Evolutionary conservation across 2,329 filamentous ascomycete genomes (phyloP).

Genomic region (Cladophialophora exuberans): DNA sequence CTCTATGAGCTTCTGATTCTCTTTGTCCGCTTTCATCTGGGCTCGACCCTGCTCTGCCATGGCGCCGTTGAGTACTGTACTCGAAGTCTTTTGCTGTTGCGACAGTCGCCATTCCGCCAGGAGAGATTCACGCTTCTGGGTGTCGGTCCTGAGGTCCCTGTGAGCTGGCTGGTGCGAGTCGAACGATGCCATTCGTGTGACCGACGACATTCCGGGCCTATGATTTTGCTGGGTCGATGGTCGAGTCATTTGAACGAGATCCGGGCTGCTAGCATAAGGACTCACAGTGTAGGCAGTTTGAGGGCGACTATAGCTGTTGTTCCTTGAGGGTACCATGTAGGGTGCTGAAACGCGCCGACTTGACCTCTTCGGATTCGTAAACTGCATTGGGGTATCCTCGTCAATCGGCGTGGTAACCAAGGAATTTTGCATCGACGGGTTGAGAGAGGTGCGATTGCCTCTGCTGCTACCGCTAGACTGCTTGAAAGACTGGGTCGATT

Average conservation of each 20-base stretch:
- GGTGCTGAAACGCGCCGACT: slow-evolving; percentile 20
- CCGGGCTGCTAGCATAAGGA: background rate
- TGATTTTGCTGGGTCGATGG: slow-evolving; percentile 15
- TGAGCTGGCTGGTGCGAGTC: slow-evolving; percentile 27
- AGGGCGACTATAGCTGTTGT: slow-evolving; percentile 4
- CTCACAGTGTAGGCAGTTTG: slow-evolving; percentile 9
- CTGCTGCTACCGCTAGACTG: slow-evolving; percentile 11
- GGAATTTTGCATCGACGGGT: slow-evolving; percentile 18
- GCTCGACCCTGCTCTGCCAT: slow-evolving; percentile 43
- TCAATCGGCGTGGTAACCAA: slow-evolving; percentile 27
- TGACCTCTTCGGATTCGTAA: slow-evolving; percentile 16
- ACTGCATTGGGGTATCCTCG: slow-evolving; percentile 29
- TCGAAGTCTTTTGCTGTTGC: slow-evolving; percentile 60
- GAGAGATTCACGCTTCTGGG: slow-evolving; percentile 50
- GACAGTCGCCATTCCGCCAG: slow-evolving; percentile 70
- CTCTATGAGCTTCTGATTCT: slow-evolving; percentile 63
- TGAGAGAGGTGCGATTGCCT: slow-evolving; percentile 16
- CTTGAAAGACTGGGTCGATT: slow-evolving; percentile 19
- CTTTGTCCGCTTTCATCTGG: slow-evolving; percentile 63
- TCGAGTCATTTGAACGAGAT: slow-evolving; percentile 7
- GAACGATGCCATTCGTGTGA: slow-evolving; percentile 45
- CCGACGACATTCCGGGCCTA: slow-evolving; percentile 38
- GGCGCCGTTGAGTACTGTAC: slow-evolving; percentile 32
- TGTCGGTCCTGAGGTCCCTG: slow-evolving; percentile 17
- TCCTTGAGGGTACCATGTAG: slow-evolving; percentile 14